Percentiles rank a stretch among this genome's conserved stretches.
Conservation (phyloP, 345 rosid species). For the Mallotus nudiflorus region DNA sequence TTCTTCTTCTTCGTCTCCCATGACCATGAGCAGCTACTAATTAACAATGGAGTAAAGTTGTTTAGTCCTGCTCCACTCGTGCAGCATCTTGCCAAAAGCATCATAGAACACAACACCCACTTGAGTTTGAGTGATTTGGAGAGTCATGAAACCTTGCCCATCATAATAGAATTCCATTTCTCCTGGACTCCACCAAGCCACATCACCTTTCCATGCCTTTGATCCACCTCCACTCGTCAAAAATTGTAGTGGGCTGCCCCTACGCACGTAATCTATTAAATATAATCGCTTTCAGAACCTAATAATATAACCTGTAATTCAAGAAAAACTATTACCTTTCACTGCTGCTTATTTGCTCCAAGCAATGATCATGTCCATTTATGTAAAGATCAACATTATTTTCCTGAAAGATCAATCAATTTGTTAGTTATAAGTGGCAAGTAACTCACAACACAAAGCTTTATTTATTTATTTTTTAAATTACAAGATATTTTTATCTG, state of each 20-base stretch:
- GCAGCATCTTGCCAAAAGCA: constrained; percentile 52
- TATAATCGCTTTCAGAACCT: no score
- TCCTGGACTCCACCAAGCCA: constrained; percentile 43
- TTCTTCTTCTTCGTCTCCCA: no score
- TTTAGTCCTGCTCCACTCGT: constrained; percentile 42
- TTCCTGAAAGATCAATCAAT: no score
- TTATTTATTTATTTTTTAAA: no score
- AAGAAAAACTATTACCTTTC: constrained; percentile 35
- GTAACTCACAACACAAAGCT: no score
- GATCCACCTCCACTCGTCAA: constrained; percentile 86
- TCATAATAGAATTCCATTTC: constrained; percentile 66
- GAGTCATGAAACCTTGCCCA: constrained; percentile 79
- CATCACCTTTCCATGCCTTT: constrained; percentile 72
- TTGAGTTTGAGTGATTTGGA: constrained; percentile 36
- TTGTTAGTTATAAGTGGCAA: no score
- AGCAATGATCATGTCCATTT: constrained; percentile 87
- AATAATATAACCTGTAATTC: no score
- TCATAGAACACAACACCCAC: constrained; percentile 45
- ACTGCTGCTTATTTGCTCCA: constrained; percentile 66
- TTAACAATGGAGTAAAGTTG: not conserved
- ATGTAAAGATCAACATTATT: constrained; percentile 65
- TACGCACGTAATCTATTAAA: no score
- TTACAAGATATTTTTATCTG: no score
- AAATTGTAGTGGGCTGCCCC: constrained; percentile 48
- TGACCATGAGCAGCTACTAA: no score